These are phyloP conservation scores for Ustilago esculenta DNA, from an alignment of 1,284 basidiomycete species.

Conservation along the genomic window DNA sequence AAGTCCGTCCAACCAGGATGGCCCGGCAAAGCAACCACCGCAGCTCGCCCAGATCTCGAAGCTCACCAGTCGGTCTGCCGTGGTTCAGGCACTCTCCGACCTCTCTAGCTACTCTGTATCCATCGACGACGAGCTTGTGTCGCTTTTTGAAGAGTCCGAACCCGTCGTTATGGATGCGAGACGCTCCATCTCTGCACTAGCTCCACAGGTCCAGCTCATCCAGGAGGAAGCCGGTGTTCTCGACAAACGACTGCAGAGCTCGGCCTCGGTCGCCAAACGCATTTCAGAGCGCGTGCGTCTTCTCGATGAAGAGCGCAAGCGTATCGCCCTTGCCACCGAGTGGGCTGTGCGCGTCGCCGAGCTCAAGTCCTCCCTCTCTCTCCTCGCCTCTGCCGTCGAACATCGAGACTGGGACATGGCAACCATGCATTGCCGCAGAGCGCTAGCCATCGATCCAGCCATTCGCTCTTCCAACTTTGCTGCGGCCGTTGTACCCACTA, in stretches of 20 bases:
- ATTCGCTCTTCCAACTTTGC: constrained; percentile 87
- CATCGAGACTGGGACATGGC: constrained; percentile 94
- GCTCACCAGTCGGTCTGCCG: constrained; percentile 44
- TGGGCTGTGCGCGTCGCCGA: constrained; percentile 87
- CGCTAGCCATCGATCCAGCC: constrained; percentile 81
- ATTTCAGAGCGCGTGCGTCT: constrained; percentile 87
- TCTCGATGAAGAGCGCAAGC: constrained; percentile 88
- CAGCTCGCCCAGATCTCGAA: constrained; percentile 30
- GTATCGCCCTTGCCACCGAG: constrained; percentile 84
- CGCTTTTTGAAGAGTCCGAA: constrained; percentile 73
- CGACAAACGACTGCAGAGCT: constrained; percentile 73
- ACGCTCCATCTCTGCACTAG: constrained; percentile 70
- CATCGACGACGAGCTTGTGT: constrained; percentile 79
- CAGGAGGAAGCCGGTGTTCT: constrained; percentile 74
- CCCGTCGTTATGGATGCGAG: constrained; percentile 37
- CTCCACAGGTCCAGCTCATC: constrained; percentile 75
- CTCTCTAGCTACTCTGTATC: constrained; percentile 81
- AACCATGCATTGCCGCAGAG: constrained; percentile 85
- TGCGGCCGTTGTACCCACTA: constrained; percentile 85
- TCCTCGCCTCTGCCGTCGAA: constrained; percentile 81
- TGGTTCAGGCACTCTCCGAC: constrained; percentile 68
- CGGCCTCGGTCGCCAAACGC: constrained; percentile 83
- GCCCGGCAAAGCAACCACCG: neutral
- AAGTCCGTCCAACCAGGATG: constrained; percentile 2
- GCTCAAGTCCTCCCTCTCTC: constrained; percentile 85